Evolutionary conservation across 352 stramenopile species (phyloP).

Genomic region (Phytopythium ostracodes): DNA sequence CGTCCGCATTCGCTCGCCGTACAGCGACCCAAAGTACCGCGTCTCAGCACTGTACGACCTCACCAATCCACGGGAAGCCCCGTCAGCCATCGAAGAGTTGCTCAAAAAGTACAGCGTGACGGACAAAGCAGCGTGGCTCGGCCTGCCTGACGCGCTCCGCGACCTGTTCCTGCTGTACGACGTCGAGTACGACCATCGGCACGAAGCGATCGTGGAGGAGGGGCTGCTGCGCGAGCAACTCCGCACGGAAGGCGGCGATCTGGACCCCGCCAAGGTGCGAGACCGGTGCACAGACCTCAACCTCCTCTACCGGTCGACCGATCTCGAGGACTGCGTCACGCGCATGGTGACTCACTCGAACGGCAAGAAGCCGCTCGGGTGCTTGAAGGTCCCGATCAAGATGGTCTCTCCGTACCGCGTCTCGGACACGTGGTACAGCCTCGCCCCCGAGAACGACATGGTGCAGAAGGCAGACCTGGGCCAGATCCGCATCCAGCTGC

Average conservation of each 20-base stretch:
- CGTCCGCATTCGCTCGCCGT: conserved; percentile 51
- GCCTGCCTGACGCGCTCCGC: conserved; percentile 34
- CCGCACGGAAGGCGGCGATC: conserved; percentile 45
- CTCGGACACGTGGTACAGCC: conserved; percentile 58
- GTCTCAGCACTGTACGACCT: conserved; percentile 39
- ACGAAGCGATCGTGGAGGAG: conserved; percentile 63
- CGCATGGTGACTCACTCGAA: conserved; percentile 43
- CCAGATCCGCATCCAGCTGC: conserved; percentile 51
- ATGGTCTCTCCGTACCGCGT: conserved; percentile 55
- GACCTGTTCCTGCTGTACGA: conserved; percentile 73
- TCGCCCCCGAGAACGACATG: conserved; percentile 66
- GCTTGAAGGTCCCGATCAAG: conserved; percentile 61
- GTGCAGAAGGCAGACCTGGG: conserved; percentile 55
- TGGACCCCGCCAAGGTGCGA: conserved; percentile 50
- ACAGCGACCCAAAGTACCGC: conserved; percentile 40
- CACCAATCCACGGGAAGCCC: conserved; percentile 24
- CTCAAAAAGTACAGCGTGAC: conserved; percentile 49
- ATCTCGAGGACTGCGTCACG: conserved; percentile 65
- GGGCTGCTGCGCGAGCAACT: conserved; percentile 54
- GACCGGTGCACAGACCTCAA: conserved; percentile 64
- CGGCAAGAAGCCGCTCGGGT: conserved; percentile 47
- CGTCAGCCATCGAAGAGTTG: conserved; percentile 25
- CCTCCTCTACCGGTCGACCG: conserved; percentile 49
- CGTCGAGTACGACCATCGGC: conserved; percentile 53
- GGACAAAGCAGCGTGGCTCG: conserved; percentile 48